Evolutionary conservation across 257 asterid species (phyloP), one percentile per base, ranked within the genome.

Genomic region (Jaltomata sinuosa): DNA sequence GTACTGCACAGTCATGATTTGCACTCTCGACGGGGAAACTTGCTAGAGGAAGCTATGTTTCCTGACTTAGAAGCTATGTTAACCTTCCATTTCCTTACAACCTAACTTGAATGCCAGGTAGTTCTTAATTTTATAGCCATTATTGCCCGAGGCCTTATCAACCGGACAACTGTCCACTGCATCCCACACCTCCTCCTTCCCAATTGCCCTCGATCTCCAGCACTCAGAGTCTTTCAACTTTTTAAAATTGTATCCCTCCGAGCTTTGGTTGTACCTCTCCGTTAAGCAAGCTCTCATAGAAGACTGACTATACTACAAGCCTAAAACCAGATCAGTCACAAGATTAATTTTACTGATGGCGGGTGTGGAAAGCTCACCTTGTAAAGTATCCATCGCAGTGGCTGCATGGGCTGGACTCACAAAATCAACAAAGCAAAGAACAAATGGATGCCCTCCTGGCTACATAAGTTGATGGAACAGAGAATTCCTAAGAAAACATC

Each of bases 341-440:
- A 4, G 45, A 77, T 49, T 27, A 49, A 77, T 49, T 50, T 16
- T 74, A 49, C 62, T 50, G 22, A 77, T 49, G 36, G 29, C 16
- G 2, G 62, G 53, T 45, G 22, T 4, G 21, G 62, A 47, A 68
- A 67, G 50, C 86, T 84, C 74, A 94, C 98, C 98, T 91, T 95
- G 94, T 76, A 93, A 87, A 57, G 96, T 93, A 72, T 91, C 94
- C 98, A 92, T 88, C 1, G 98, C 96, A 32, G 96, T 91, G 80
- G 96, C 98, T 42, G 98, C 97, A 90, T 92, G 93, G 72, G 95
- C 92, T 85, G 98, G 97, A 84, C 93, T 93, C 79, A 82, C 82
- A 86, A 95, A 95, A 88, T 95, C 98, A 88, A 94, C 97, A 55
- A 95, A 93, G 88, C 98, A 94, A 74, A 93, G 96, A 59, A 92